Conservation (phyloP, 352 stramenopile genomes). For the Globisporangium barbulae region DNA sequence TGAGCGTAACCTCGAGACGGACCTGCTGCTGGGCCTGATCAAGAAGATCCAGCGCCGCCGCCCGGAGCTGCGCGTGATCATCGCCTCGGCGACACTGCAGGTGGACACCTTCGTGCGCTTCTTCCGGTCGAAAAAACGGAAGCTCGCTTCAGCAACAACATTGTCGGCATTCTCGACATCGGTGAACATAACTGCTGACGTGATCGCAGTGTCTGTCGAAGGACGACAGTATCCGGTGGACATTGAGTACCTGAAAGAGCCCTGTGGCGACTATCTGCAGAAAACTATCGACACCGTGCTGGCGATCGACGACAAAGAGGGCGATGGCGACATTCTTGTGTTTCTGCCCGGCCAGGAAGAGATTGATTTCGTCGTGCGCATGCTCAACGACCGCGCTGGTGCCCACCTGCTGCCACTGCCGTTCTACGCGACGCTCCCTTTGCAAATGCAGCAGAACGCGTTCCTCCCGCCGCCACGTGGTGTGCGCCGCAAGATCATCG, state of each 20-base stretch:
- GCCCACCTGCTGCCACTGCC: conserved; percentile 56
- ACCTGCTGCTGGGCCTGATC: conserved; percentile 92
- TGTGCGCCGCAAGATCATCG: conserved; percentile 76
- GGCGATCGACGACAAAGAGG: conserved; percentile 64
- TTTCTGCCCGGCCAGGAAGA: conserved; percentile 95
- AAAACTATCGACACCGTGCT: conserved; percentile 74
- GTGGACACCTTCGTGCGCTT: conserved; percentile 89
- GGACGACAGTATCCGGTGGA: conserved; percentile 92
- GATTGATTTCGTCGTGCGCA: conserved; percentile 89
- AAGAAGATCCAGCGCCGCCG: conserved; percentile 94
- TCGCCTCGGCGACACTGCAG: conserved; percentile 76
- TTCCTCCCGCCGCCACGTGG: conserved; percentile 78
- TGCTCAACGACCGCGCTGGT: conserved; percentile 43
- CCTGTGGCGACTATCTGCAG: conserved; percentile 63
- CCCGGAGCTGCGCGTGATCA: conserved; percentile 85
- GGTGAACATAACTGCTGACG: conserved; percentile 25
- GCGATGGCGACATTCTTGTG: conserved; percentile 91
- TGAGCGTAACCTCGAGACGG: conserved; percentile 92
- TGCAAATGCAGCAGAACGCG: conserved; percentile 91
- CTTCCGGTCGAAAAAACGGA: conserved; percentile 70
- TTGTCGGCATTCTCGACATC: neutral
- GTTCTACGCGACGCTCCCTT: conserved; percentile 93
- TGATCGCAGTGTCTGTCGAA: conserved; percentile 72
- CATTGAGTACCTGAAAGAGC: conserved; percentile 83
- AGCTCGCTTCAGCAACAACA: conserved; percentile 4